A percentile compares a stretch with the other conserved stretches of the same genome.
Evolutionary conservation across 148 eudicot species (phyloP).

Genomic region (Rhododendron ovatum): DNA sequence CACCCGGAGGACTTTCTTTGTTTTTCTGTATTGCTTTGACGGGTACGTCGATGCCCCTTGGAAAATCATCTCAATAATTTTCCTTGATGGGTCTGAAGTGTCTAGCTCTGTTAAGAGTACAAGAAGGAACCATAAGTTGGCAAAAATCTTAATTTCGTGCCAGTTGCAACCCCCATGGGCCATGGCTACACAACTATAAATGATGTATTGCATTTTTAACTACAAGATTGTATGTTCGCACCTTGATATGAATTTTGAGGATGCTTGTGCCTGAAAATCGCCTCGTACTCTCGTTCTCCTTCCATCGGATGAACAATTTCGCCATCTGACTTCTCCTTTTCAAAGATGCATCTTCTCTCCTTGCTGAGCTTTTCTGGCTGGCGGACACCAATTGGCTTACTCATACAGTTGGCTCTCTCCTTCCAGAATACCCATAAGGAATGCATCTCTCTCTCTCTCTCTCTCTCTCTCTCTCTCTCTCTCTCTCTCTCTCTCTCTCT

Average conservation of each 20-base stretch:
- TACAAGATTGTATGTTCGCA: not conserved
- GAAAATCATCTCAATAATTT: slow-evolving; percentile 30
- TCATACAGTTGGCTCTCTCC: slow-evolving; percentile 23
- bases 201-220: not conserved
- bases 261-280: not conserved
- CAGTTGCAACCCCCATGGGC: not conserved
- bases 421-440: slow-evolving; percentile 31
- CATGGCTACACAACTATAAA: not conserved
- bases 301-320: not conserved
- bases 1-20: slow-evolving; percentile 20
- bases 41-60: slow-evolving; percentile 16
- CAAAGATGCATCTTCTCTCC: not conserved
- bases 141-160: not conserved
- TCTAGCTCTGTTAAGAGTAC: slow-evolving; percentile 21
- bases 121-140: not conserved
- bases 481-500: slow-evolving; percentile 3
- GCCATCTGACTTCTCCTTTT: not conserved
- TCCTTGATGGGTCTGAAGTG: slow-evolving; percentile 32
- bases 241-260: not conserved
- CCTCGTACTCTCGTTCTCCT: not conserved
- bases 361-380: slow-evolving; percentile 1
- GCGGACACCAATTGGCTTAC: slow-evolving; percentile 13
- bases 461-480: slow-evolving; percentile 5
- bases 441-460: slow-evolving; percentile 21
- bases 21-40: slow-evolving; percentile 14